phyloP scores from a whole-genome alignment of 192 early-diverging fungal species.

The Umbelopsis sp. region DNA sequence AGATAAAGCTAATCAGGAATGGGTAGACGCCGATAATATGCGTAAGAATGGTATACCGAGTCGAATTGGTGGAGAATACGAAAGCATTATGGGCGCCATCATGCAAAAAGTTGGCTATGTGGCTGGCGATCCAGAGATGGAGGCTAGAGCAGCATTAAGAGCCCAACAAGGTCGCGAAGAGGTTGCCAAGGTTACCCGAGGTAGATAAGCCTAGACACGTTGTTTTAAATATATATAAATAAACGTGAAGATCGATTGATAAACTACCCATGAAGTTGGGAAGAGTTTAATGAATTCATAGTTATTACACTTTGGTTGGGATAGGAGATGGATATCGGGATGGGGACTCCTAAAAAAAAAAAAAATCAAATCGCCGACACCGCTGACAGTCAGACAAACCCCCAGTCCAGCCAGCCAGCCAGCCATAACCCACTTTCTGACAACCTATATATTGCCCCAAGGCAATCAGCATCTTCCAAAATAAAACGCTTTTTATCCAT shows the following conservation, averaged over 20 bases:
- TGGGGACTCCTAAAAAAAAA: neutral
- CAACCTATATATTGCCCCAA: neutral
- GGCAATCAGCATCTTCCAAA: constrained; percentile 2
- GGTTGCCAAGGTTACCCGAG: constrained; percentile 8
- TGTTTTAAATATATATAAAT: too few species aligned
- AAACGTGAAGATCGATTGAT: too few species aligned
- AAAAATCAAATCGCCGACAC: neutral
- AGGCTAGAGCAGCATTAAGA: constrained; percentile 14
- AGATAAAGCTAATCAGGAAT: neutral
- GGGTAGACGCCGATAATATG: constrained; percentile 18
- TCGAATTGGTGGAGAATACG: constrained; percentile 31
- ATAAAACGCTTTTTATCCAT: constrained; percentile 16
- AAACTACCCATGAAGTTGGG: neutral
- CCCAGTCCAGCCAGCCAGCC: too few species aligned
- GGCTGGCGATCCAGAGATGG: constrained; percentile 31
- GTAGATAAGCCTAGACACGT: too few species aligned
- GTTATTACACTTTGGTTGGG: neutral
- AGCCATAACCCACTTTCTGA: too few species aligned
- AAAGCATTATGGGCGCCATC: constrained; percentile 23
- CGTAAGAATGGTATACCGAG: constrained; percentile 18
- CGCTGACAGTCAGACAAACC: neutral
- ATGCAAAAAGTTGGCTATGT: constrained; percentile 25
- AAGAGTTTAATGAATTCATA: neutral
- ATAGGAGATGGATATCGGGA: too few species aligned
- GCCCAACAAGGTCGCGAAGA: constrained; percentile 24